Evolutionary conservation across 441 rosid species (phyloP).

Genomic region (Raphanus hybrid): DNA sequence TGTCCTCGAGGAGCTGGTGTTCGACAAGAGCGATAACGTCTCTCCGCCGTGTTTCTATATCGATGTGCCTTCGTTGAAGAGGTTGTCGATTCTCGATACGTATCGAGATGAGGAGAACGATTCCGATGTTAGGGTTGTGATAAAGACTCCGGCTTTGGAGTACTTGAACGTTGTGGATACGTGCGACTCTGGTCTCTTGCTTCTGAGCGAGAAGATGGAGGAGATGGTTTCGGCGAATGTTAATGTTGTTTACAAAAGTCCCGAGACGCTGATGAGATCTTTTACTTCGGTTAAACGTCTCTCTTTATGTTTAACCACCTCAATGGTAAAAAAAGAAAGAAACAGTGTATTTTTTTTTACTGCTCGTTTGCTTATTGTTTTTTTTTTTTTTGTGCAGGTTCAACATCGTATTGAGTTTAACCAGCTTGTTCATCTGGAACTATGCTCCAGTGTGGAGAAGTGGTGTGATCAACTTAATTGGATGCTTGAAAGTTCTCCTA

Average conservation of each 20-base stretch:
- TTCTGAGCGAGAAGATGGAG: background rate
- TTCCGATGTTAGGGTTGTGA: background rate
- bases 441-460: background rate
- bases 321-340: background rate
- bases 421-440: slow-evolving; percentile 16
- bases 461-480: slow-evolving; percentile 25
- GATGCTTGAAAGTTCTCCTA: slow-evolving; percentile 22
- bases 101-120: background rate
- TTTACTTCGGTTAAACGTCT: background rate
- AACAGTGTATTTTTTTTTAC: background rate
- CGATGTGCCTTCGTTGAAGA: background rate
- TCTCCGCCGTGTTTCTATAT: background rate
- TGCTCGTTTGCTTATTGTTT: background rate
- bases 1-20: background rate
- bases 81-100: background rate
- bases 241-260: background rate
- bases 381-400: background rate
- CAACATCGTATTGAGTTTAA: background rate
- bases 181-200: background rate
- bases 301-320: background rate
- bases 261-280: background rate
- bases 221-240: background rate
- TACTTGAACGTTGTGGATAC: background rate
- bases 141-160: background rate
- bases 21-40: background rate